Evolutionary conservation across 2,329 filamentous ascomycete species (phyloP).

Genomic region (Chaetomium sp.): DNA sequence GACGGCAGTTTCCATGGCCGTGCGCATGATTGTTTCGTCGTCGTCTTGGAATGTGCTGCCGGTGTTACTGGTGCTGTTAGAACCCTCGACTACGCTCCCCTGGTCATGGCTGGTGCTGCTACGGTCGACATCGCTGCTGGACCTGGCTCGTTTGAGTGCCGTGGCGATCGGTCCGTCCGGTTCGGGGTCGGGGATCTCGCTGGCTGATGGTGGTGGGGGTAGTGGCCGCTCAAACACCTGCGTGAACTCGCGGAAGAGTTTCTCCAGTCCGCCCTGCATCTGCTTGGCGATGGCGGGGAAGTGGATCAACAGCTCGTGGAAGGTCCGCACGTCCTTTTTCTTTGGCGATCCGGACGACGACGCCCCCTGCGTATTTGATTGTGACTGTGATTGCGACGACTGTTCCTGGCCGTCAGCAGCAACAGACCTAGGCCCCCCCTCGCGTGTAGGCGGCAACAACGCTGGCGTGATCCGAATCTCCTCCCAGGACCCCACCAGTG

Average conservation of each 20-base stretch:
- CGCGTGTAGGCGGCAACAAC: conserved; percentile 40
- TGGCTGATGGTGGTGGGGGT: conserved; percentile 63
- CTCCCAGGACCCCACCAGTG: conserved; percentile 78
- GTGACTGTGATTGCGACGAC: no score
- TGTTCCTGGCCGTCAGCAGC: no score
- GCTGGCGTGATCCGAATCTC: conserved; percentile 66
- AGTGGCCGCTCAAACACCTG: conserved; percentile 78
- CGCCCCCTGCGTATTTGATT: no score
- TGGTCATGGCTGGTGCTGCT: no score
- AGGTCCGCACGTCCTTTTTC: conserved; percentile 89
- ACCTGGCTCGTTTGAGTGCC: conserved; percentile 50
- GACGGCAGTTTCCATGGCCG: conserved; percentile 83
- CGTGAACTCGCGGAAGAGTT: conserved; percentile 82
- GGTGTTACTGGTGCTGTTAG: no score
- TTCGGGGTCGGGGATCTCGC: conserved; percentile 51
- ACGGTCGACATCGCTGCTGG: conserved; percentile 37
- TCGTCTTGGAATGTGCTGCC: conserved; percentile 42
- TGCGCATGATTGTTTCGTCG: conserved; percentile 85
- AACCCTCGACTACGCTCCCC: no score
- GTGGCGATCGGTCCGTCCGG: conserved; percentile 51
- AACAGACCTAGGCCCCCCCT: not conserved
- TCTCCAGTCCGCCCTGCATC: conserved; percentile 88
- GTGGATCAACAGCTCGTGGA: conserved; percentile 80
- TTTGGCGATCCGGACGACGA: conserved; percentile 42
- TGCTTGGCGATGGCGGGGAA: conserved; percentile 95